These are phyloP conservation scores for Aristolochia contorta DNA, from an alignment of 164 flowering plant genomes.

Conservation along the genomic window DNA sequence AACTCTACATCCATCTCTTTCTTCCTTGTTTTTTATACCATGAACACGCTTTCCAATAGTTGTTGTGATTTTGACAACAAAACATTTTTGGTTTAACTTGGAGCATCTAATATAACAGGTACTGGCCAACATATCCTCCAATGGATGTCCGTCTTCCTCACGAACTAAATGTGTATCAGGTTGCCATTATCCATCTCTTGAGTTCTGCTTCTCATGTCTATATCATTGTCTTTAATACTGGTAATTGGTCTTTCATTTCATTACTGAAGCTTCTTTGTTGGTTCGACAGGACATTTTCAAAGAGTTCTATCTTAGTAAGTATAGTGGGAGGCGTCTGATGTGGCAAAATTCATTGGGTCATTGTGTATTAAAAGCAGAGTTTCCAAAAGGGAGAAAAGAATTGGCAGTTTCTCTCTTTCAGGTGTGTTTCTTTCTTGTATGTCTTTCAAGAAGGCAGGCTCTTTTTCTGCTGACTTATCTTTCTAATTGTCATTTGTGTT, in stretches of 20 bases:
- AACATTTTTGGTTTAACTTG: background rate
- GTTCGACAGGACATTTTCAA: conserved; percentile 74
- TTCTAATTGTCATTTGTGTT: background rate
- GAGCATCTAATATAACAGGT: conserved; percentile 27
- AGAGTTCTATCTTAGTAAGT: conserved; percentile 84
- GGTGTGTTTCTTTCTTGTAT: conserved; percentile 30
- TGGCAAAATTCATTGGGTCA: conserved; percentile 96
- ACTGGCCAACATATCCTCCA: conserved; percentile 97
- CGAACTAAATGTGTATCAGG: conserved; percentile 91
- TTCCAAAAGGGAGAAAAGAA: conserved; percentile 88
- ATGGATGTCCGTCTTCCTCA: conserved; percentile 94
- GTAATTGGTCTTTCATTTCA: background rate
- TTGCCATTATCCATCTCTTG: conserved; percentile 5
- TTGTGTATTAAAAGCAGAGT: conserved; percentile 83
- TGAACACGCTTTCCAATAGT: too few relatives aligned
- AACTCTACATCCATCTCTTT: too few relatives aligned
- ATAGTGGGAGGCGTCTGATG: conserved; percentile 89
- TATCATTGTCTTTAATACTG: too few relatives aligned
- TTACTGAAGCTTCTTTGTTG: background rate
- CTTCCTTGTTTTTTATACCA: too few relatives aligned
- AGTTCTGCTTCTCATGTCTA: too few relatives aligned
- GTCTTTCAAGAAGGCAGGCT: background rate
- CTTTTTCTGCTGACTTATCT: background rate
- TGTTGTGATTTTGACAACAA: too few relatives aligned
- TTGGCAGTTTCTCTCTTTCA: conserved; percentile 89